These are phyloP conservation scores for Tylopilus rubrobrunneus DNA, from an alignment of 768 basidiomycete genomes.

Conservation along the genomic window DNA sequence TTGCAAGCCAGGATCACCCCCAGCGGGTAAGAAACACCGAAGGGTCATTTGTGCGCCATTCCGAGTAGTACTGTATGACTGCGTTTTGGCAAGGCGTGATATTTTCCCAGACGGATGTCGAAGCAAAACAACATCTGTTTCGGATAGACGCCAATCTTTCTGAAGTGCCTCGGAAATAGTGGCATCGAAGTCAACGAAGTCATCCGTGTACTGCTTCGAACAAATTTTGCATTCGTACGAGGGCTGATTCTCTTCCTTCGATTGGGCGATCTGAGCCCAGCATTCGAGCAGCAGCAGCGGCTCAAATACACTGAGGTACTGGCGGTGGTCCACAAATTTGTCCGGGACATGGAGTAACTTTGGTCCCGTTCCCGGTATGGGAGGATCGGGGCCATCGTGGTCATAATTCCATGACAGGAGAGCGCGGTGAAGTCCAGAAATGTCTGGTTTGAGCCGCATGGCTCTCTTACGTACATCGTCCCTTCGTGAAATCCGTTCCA, in stretches of 20 bases:
- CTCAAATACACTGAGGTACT: slow-evolving; percentile 76
- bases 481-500: slow-evolving; percentile 49
- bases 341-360: slow-evolving; percentile 51
- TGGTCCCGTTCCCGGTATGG: slow-evolving; percentile 38
- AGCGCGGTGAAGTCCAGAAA: slow-evolving; percentile 69
- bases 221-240: slow-evolving; percentile 59
- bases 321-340: slow-evolving; percentile 55
- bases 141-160: slow-evolving; percentile 71
- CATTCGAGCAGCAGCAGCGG: slow-evolving; percentile 85
- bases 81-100: slow-evolving; percentile 69
- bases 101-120: slow-evolving; percentile 51
- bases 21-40: slow-evolving; percentile 45
- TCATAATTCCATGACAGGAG: slow-evolving; percentile 88
- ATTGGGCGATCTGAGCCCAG: slow-evolving; percentile 82
- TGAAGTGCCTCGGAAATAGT: slow-evolving; percentile 53
- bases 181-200: slow-evolving; percentile 79
- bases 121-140: slow-evolving; percentile 84
- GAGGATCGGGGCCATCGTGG: slow-evolving; percentile 59
- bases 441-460: slow-evolving; percentile 77
- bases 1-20: slow-evolving; percentile 57
- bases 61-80: slow-evolving; percentile 39
- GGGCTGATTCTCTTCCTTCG: slow-evolving; percentile 63
- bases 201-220: slow-evolving; percentile 69
- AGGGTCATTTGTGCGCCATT: slow-evolving; percentile 55
- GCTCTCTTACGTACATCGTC: slow-evolving; percentile 59